Conservation (phyloP, 139 green algal genomes). For the Micractinium sp. region DNA sequence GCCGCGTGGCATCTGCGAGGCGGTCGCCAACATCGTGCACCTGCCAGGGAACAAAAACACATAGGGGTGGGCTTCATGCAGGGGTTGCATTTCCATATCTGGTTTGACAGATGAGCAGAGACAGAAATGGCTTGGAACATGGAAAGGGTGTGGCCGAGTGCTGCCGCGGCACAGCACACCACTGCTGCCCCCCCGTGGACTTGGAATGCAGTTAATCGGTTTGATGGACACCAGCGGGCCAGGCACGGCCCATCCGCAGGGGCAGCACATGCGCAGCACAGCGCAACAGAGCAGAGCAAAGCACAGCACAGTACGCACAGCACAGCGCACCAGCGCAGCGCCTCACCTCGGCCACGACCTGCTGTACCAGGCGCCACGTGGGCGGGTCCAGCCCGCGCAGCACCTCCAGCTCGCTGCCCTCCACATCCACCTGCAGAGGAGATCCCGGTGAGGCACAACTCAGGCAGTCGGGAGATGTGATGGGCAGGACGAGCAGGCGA, state of each 20-base stretch:
- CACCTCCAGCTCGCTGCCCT: constrained; percentile 45
- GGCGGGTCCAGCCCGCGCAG: constrained; percentile 31
- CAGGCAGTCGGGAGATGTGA: too few relatives aligned
- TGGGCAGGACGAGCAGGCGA: too few relatives aligned
- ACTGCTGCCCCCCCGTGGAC: too few relatives aligned
- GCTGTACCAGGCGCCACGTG: constrained; percentile 27
- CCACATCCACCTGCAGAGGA: constrained; percentile 46
- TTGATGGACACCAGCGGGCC: too few relatives aligned
- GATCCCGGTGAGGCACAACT: background rate
- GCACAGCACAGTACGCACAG: background rate
- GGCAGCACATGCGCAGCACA: background rate
- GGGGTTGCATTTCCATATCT: background rate
- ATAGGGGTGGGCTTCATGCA: too few relatives aligned
- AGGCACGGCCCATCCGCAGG: too few relatives aligned
- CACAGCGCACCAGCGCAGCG: background rate
- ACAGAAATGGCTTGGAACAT: too few relatives aligned
- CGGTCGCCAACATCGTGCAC: constrained; percentile 33
- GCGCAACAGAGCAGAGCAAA: background rate
- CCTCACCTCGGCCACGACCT: constrained; percentile 40
- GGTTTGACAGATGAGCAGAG: too few relatives aligned
- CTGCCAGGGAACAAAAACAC: background rate
- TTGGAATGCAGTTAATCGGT: too few relatives aligned
- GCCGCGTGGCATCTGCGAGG: background rate
- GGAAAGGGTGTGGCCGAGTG: too few relatives aligned
- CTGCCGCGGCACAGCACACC: too few relatives aligned